A percentile compares a stretch with the other conserved stretches of the same genome.
Evolutionary conservation across 305 asterid species (phyloP).

Genomic region (Solanum hybrid): DNA sequence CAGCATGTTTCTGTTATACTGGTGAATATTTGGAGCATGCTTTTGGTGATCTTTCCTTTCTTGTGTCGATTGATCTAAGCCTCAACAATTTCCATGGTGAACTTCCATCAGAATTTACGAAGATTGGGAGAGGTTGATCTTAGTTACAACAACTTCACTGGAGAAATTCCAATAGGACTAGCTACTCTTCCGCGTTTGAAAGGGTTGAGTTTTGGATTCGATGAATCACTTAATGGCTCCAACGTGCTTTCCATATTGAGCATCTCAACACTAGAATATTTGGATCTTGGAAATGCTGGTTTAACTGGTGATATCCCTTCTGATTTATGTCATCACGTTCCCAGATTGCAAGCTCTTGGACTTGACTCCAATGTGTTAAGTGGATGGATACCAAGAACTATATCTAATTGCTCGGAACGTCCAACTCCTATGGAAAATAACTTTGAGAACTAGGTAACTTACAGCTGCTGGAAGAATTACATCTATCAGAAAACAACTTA

Average conservation of each 20-base stretch:
- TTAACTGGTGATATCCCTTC: background rate
- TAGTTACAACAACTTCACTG: background rate
- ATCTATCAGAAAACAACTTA: background rate
- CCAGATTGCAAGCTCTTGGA: background rate
- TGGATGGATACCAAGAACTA: background rate
- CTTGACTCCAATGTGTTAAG: background rate
- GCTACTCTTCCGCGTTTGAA: background rate
- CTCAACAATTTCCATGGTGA: background rate
- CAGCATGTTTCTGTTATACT: background rate
- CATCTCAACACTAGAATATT: background rate
- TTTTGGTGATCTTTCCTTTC: background rate
- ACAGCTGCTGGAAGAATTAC: background rate
- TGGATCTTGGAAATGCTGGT: background rate
- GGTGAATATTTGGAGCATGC: background rate
- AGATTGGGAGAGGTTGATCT: background rate
- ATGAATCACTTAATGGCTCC: background rate
- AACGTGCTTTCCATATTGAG: background rate
- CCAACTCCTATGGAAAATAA: background rate
- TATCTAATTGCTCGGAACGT: background rate
- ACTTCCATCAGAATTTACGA: background rate
- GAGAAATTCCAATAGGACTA: background rate
- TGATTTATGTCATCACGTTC: background rate
- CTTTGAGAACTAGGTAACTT: background rate
- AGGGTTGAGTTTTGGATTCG: background rate
- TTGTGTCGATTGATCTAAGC: background rate